Evolutionary conservation across 495 filamentous ascomycete genomes (phyloP).

Genomic region (Neurospora hispaniola): DNA sequence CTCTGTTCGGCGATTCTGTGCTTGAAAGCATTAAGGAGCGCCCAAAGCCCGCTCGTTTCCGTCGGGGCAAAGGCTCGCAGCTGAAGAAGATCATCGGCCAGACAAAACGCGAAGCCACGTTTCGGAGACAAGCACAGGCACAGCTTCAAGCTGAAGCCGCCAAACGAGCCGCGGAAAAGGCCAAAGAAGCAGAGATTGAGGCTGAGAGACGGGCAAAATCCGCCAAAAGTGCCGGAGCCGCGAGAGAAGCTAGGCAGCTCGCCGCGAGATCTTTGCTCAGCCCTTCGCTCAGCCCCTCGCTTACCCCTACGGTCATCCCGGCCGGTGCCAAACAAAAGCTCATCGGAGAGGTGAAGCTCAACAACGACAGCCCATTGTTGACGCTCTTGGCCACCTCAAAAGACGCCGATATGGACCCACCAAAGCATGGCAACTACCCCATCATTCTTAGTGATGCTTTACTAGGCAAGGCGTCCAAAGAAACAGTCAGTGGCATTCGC

Average conservation of each 20-base stretch:
- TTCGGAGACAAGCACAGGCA: neutral
- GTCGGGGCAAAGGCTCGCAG: neutral
- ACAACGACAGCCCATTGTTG: neutral
- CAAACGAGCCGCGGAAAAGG: neutral
- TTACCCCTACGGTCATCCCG: neutral
- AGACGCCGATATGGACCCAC: conserved; percentile 34
- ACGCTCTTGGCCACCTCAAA: conserved; percentile 17
- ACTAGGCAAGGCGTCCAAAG: conserved; percentile 40
- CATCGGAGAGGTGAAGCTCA: neutral
- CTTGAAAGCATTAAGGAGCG: neutral
- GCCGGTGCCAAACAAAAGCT: neutral
- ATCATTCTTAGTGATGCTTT: conserved; percentile 45
- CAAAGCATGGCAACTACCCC: conserved; percentile 43
- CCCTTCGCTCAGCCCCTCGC: neutral
- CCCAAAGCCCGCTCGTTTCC: neutral
- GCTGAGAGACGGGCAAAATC: neutral
- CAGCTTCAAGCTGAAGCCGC: neutral
- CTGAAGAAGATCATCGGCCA: neutral
- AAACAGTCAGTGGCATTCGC: conserved; percentile 40
- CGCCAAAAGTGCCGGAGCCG: neutral
- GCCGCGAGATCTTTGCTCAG: neutral
- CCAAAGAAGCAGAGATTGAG: neutral
- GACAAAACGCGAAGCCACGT: neutral
- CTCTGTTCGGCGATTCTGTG: neutral
- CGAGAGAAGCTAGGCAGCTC: neutral